These are phyloP conservation scores for Fusarium sp. DNA, from an alignment of 2,329 filamentous ascomycete genomes.

Conservation along the genomic window DNA sequence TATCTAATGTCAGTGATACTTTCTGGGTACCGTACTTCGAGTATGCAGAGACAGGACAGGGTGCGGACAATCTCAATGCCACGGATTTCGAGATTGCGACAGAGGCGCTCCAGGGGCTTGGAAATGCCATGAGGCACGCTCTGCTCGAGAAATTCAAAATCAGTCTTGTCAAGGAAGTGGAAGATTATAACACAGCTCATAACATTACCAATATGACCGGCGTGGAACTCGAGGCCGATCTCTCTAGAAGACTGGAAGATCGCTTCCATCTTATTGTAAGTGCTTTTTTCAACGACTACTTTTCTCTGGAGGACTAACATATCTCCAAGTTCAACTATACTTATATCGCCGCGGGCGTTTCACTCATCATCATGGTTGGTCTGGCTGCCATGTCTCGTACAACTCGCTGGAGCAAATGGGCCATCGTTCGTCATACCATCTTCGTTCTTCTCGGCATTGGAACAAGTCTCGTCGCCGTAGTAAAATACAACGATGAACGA, in stretches of 20 bases:
- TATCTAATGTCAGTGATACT: conserved; percentile 43
- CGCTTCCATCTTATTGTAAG: conserved; percentile 50
- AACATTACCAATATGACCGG: conserved; percentile 22
- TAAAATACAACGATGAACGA: conserved; percentile 38
- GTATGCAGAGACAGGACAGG: conserved; percentile 14
- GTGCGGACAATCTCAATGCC: neutral
- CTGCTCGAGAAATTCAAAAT: conserved; percentile 49
- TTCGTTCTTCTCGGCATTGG: conserved; percentile 47
- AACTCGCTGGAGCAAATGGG: conserved; percentile 48
- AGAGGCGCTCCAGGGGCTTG: conserved; percentile 16
- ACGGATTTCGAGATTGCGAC: conserved; percentile 12
- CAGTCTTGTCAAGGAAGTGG: conserved; percentile 44
- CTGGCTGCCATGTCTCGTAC: conserved; percentile 49
- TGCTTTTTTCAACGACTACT: neutral
- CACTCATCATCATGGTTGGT: conserved; percentile 48
- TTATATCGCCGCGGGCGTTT: conserved; percentile 49
- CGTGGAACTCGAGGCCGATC: conserved; percentile 36
- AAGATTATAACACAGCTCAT: conserved; percentile 29
- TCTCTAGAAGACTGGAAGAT: conserved; percentile 38
- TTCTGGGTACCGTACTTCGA: conserved; percentile 43
- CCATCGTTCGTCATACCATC: conserved; percentile 46
- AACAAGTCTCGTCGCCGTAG: conserved; percentile 43
- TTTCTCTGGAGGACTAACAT: neutral
- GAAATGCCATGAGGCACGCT: conserved; percentile 45
- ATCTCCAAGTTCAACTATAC: conserved; percentile 49